These are phyloP conservation scores for Debaryomyces tyrocola DNA, from an alignment of 805 yeast species.

Conservation along the genomic window DNA sequence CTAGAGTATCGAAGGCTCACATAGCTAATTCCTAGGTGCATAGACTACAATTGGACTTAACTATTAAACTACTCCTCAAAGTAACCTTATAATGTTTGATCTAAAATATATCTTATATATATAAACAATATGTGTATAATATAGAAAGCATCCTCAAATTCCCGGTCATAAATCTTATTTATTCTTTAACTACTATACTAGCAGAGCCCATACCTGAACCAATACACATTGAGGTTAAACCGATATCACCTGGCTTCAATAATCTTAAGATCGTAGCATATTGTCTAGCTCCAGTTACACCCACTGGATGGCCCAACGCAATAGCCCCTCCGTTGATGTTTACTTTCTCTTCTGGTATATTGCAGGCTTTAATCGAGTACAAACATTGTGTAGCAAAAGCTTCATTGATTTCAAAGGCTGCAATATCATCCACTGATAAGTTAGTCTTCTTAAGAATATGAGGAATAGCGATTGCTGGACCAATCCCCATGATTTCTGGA, in stretches of 20 bases:
- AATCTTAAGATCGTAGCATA: constrained; percentile 84
- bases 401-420: constrained; percentile 86
- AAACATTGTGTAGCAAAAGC: constrained; percentile 97
- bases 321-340: constrained; percentile 97
- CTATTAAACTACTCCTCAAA: too few relatives aligned
- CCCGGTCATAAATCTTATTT: constrained; percentile 10
- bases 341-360: constrained; percentile 60
- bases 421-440: constrained; percentile 62
- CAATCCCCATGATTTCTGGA: constrained; percentile 96
- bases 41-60: too few relatives aligned
- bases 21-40: too few relatives aligned
- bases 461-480: constrained; percentile 96
- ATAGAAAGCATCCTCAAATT: neutral
- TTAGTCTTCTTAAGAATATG: constrained; percentile 63
- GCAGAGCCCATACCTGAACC: constrained; percentile 99
- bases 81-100: too few relatives aligned
- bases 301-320: constrained; percentile 88
- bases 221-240: constrained; percentile 93
- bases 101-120: too few relatives aligned
- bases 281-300: constrained; percentile 78
- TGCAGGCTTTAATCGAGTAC: constrained; percentile 63
- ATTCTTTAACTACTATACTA: constrained; percentile 78
- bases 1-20: too few relatives aligned
- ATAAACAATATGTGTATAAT: too few relatives aligned
- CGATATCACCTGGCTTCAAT: constrained; percentile 75